Evolutionary conservation across 805 yeast genomes (phyloP), one percentile per base, ranked within the genome.

Genomic region (Teunomyces kruisii): DNA sequence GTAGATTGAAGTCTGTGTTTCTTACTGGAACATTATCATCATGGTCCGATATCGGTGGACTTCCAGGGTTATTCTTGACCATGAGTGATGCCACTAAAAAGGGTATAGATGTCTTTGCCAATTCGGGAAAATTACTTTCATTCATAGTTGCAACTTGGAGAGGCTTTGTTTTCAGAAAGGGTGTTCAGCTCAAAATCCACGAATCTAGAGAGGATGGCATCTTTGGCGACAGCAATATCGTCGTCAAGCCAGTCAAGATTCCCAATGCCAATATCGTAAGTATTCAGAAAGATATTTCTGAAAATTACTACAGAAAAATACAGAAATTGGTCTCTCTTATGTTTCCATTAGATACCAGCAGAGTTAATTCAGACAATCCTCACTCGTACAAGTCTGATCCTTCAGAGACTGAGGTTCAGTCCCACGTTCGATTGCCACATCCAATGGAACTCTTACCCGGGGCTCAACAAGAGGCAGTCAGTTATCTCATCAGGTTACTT

Each of bases 61-160:
- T 92, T 6, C 97, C 98, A 0, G 99, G 99, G 0, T 67, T 88
- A 55, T 79, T 92, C 40, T 67, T 92, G 41, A 88, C 97, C 0
- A 72, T 86, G 10, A 82, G 88, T 45, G 97, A 89, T 54, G 86
- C 88, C 54, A 90, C 89, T 1, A 73, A 76, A 49, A 75, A 77
- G 39, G 72, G 72, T 6, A 59, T 87, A 31, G 74, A 74, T n/a
- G 66, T 88, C 0, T 75, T 66, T 54, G 78, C 81, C 40, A 71
- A 76, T 45, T 63, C 63, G 26, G 47, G 61, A 40, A 53, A 52
- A 31, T 46, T 68, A 12, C 48, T 68, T 15, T 50, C 61, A 8
- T 84, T 80, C 58, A 71, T 86, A 38, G 77, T 88, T 3, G 77
- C 91, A 1, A 80, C 92, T 0, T 89, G 97, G 96, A 75, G 96